A percentile compares a stretch with the other conserved stretches of the same genome.
These are phyloP conservation scores for Rhodotorula sp. DNA, from an alignment of 1,284 basidiomycete genomes.

Conservation along the genomic window DNA sequence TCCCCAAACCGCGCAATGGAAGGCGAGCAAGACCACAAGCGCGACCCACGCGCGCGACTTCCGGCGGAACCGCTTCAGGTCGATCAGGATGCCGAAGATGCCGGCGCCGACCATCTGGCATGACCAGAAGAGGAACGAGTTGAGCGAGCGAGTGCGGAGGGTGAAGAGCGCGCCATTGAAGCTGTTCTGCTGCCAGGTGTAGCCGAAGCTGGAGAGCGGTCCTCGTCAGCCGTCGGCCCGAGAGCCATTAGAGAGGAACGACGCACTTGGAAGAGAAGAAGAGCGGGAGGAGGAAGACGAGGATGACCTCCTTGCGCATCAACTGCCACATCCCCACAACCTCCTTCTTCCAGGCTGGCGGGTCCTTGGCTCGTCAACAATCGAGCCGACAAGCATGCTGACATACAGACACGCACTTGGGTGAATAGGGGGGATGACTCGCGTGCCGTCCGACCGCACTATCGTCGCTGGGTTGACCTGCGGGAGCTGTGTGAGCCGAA, in stretches of 20 bases:
- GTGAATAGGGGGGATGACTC: constrained; percentile 40
- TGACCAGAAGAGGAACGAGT: constrained; percentile 49
- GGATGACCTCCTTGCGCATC: constrained; percentile 37
- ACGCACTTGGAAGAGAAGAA: constrained; percentile 43
- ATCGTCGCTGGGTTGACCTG: constrained; percentile 32
- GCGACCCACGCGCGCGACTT: constrained; percentile 63
- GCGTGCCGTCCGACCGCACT: constrained; percentile 40
- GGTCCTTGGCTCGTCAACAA: no score
- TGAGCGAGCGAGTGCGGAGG: constrained; percentile 47
- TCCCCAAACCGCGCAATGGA: constrained; percentile 64
- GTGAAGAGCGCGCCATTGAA: constrained; percentile 47
- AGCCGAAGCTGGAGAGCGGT: constrained; percentile 28
- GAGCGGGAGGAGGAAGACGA: constrained; percentile 43
- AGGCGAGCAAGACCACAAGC: constrained; percentile 59
- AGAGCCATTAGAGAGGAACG: no score
- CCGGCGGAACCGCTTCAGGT: constrained; percentile 57
- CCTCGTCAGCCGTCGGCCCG: not conserved
- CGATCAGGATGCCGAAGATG: constrained; percentile 62
- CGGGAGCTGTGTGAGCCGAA: not conserved
- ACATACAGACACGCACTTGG: constrained; percentile 21
- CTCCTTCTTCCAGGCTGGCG: constrained; percentile 39
- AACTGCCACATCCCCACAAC: constrained; percentile 35
- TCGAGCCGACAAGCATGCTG: not conserved
- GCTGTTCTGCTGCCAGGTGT: constrained; percentile 41
- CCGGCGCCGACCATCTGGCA: constrained; percentile 55